phyloP scores from a whole-genome alignment of 176 grass and related monocot species.

The Oryza meridionalis region DNA sequence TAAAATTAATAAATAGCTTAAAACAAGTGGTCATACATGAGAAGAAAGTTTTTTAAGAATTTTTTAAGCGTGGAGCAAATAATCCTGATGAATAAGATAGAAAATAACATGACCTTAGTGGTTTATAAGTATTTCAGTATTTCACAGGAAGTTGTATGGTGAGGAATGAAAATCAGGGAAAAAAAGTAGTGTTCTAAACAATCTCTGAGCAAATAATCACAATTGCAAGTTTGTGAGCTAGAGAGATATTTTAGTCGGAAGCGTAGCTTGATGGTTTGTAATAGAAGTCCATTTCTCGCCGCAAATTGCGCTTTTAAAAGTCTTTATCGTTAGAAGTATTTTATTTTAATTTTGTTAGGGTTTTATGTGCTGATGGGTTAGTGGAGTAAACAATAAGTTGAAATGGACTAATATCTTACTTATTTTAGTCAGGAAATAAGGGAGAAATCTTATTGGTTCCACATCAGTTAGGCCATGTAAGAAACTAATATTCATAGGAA shows the following conservation, averaged over 20 bases:
- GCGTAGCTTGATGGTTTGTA: background rate
- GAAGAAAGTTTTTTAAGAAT: too few relatives aligned
- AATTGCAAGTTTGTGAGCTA: background rate
- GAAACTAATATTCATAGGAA: background rate
- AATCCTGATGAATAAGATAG: too few relatives aligned
- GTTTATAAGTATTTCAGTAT: too few relatives aligned
- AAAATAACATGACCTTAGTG: too few relatives aligned
- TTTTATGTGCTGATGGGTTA: background rate
- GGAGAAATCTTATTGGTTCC: slow-evolving; percentile 24
- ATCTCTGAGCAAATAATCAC: background rate
- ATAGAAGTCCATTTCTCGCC: slow-evolving; percentile 5
- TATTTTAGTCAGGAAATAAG: background rate
- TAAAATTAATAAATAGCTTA: too few relatives aligned
- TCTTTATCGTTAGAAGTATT: background rate
- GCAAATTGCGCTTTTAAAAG: background rate
- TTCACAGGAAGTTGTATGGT: too few relatives aligned
- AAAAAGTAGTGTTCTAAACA: too few relatives aligned
- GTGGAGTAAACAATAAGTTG: slow-evolving; percentile 22
- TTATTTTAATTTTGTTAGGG: slow-evolving; percentile 5
- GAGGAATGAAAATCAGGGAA: too few relatives aligned
- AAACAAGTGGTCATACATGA: too few relatives aligned
- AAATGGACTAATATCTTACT: slow-evolving; percentile 15
- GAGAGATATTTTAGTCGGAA: background rate
- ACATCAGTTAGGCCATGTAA: slow-evolving; percentile 1
- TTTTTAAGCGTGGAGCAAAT: too few relatives aligned